phyloP scores from a whole-genome alignment of 2,329 filamentous ascomycete species.

The Monilinia aucupariae region DNA sequence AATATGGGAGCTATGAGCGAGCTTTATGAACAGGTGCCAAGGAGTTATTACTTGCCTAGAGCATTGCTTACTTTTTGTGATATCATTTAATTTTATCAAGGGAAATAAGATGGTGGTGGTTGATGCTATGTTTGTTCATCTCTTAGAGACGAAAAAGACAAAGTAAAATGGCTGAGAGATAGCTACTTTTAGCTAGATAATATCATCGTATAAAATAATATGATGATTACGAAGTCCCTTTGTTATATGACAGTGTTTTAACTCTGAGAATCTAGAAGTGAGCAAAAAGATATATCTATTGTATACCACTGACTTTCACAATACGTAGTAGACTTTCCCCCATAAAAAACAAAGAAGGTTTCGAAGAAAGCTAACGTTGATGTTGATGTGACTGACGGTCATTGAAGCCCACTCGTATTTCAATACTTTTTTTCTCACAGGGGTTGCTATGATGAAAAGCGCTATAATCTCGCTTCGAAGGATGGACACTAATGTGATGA shows the following conservation, averaged over 20 bases:
- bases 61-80: conserved; percentile 7
- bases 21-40: conserved; percentile 14
- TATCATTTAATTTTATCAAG: conserved; percentile 12
- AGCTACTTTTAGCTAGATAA: conserved; percentile 5
- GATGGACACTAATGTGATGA: background rate
- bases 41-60: conserved; percentile 13
- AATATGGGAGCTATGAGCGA: conserved; percentile 6
- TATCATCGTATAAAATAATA: background rate
- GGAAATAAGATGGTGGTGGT: background rate
- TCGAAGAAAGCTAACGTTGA: background rate
- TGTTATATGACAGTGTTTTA: background rate
- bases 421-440: background rate
- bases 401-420: background rate
- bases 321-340: background rate
- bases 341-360: background rate
- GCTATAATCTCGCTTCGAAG: background rate
- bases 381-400: background rate
- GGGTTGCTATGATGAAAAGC: background rate
- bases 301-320: background rate
- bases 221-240: background rate
- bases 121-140: conserved; percentile 7
- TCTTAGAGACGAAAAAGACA: background rate
- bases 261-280: too few relatives aligned
- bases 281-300: background rate
- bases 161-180: conserved; percentile 1